Percentiles rank a stretch among this genome's conserved stretches.
Conservation (phyloP, 257 asterid species). For the Solanum virginianum region DNA sequence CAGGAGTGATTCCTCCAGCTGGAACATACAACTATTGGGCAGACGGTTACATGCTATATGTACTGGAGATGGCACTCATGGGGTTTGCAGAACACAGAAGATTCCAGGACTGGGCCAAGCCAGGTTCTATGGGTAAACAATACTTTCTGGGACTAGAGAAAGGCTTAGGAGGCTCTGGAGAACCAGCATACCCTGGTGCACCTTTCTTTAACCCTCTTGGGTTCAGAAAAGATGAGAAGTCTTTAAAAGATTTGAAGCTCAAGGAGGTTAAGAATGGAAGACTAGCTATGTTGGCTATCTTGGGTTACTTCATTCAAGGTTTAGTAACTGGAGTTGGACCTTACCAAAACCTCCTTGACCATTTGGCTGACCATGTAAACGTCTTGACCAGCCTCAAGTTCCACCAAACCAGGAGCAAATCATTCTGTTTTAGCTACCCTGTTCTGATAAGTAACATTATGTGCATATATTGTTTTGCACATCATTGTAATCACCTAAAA, state of each 20-base stretch:
- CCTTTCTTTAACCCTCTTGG: constrained; percentile 5
- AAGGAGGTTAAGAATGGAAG: constrained; percentile 94
- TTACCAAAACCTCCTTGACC: constrained; percentile 72
- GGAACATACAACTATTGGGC: constrained; percentile 95
- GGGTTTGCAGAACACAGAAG: constrained; percentile 95
- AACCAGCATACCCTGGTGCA: constrained; percentile 20
- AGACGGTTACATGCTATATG: constrained; percentile 66
- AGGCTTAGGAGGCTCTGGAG: constrained; percentile 62
- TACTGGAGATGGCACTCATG: constrained; percentile 79
- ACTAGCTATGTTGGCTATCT: constrained; percentile 78
- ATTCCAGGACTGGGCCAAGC: constrained; percentile 73
- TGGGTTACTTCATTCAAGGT: constrained; percentile 89
- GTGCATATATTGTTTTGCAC: constrained; percentile 17
- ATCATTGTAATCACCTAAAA: constrained; percentile 6
- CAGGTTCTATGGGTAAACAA: constrained; percentile 87
- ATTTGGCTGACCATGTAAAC: constrained; percentile 78
- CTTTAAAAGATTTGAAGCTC: constrained; percentile 31
- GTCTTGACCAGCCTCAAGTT: constrained; percentile 78
- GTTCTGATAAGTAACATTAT: constrained; percentile 12
- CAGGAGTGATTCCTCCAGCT: constrained; percentile 88
- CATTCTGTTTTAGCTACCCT: not conserved
- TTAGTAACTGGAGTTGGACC: constrained; percentile 86
- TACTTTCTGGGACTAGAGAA: constrained; percentile 82
- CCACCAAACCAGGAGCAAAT: constrained; percentile 38
- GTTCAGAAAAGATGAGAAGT: not conserved